These are phyloP conservation scores for Neurospora africana DNA, from an alignment of 495 filamentous ascomycete genomes.

Conservation along the genomic window DNA sequence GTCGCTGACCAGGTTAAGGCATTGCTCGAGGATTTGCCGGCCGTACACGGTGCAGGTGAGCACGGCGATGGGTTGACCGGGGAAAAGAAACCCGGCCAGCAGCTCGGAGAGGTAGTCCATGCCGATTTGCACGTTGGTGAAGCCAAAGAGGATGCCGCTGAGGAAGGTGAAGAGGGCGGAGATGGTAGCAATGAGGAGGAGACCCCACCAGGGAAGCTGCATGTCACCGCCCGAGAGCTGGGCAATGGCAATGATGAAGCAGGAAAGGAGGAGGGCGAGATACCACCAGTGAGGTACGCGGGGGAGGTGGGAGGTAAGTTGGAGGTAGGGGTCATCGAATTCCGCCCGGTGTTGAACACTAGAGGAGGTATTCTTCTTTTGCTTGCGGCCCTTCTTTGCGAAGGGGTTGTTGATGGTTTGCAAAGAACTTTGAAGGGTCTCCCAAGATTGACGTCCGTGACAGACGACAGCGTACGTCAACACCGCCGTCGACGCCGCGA, in stretches of 20 bases:
- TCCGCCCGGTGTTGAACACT: background rate
- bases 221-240: constrained; percentile 35
- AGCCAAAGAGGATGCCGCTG: constrained; percentile 19
- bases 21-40: constrained; percentile 19
- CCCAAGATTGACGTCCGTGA: background rate
- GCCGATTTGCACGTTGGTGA: constrained; percentile 17
- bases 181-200: constrained; percentile 33
- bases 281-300: background rate
- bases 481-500: background rate
- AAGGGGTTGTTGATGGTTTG: background rate
- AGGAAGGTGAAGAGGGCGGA: constrained; percentile 12
- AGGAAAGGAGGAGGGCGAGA: constrained; percentile 25
- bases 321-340: background rate
- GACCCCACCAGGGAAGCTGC: constrained; percentile 44
- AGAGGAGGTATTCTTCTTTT: background rate
- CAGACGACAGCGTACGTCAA: background rate
- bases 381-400: background rate
- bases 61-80: constrained; percentile 15
- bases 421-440: background rate
- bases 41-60: constrained; percentile 17
- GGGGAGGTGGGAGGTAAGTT: background rate
- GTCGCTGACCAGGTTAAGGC: constrained; percentile 20
- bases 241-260: constrained; percentile 35
- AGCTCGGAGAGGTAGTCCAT: constrained; percentile 19
- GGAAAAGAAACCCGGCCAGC: constrained; percentile 19